Conservation (phyloP, 2,329 filamentous ascomycete genomes). For the Ramichloridium luteum region DNA sequence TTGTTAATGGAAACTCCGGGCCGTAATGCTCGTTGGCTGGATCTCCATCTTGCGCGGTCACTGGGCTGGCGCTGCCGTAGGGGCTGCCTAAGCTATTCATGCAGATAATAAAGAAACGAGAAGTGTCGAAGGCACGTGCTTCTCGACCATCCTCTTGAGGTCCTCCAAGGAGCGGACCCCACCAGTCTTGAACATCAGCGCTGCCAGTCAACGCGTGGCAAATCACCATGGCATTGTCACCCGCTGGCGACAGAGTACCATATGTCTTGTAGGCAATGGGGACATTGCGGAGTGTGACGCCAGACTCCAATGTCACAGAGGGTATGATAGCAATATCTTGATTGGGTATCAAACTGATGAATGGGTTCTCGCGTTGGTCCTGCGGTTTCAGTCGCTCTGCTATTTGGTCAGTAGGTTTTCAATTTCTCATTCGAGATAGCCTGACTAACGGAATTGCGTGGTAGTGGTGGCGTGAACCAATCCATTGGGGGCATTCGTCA, state of each 20-base stretch:
- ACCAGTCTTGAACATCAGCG: slow-evolving; percentile 78
- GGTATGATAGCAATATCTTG: slow-evolving; percentile 80
- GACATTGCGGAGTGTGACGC: slow-evolving; percentile 66
- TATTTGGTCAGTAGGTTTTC: slow-evolving; percentile 7
- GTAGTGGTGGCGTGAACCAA: slow-evolving; percentile 17
- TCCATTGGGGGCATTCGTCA: slow-evolving; percentile 17
- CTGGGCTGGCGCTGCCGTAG: slow-evolving; percentile 76
- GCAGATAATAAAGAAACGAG: slow-evolving; percentile 73
- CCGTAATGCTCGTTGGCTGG: slow-evolving; percentile 65
- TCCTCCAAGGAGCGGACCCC: slow-evolving; percentile 70
- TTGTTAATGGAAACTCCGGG: slow-evolving; percentile 91
- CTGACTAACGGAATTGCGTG: slow-evolving; percentile 11
- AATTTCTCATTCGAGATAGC: slow-evolving; percentile 1
- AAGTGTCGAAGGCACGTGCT: slow-evolving; percentile 57
- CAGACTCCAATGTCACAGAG: slow-evolving; percentile 84
- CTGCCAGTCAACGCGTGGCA: slow-evolving; percentile 80
- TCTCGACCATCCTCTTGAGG: slow-evolving; percentile 44
- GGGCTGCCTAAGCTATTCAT: slow-evolving; percentile 78
- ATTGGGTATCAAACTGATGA: slow-evolving; percentile 71
- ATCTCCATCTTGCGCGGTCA: slow-evolving; percentile 78
- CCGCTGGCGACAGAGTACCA: slow-evolving; percentile 42
- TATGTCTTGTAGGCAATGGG: slow-evolving; percentile 53
- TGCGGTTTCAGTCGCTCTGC: slow-evolving; percentile 20
- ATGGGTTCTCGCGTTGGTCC: slow-evolving; percentile 80
- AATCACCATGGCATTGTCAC: slow-evolving; percentile 54